phyloP scores from a whole-genome alignment of 371 early-diverging fungal species.

The Apophysomyces elegans region DNA sequence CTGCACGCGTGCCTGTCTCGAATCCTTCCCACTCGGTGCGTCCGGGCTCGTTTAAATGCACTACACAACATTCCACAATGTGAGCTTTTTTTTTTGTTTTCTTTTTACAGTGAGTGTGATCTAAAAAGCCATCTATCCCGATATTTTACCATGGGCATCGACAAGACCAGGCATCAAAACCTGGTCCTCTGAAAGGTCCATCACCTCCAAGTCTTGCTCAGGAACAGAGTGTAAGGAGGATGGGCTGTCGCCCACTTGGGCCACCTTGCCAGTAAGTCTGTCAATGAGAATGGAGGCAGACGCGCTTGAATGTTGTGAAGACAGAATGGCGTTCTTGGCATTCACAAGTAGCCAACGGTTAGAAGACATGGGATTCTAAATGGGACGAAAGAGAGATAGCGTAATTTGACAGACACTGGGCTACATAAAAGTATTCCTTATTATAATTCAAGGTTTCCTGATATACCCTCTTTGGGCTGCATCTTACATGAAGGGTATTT shows the following conservation, averaged over 20 bases:
- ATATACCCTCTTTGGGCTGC: no score
- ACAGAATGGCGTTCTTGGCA: slow-evolving; percentile 48
- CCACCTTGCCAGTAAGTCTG: slow-evolving; percentile 53
- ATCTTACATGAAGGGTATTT: no score
- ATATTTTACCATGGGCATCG: slow-evolving; percentile 69
- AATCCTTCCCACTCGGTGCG: slow-evolving; percentile 89
- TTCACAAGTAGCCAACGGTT: slow-evolving; percentile 40
- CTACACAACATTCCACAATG: slow-evolving; percentile 24
- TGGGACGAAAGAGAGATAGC: neutral
- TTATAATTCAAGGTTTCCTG: no score
- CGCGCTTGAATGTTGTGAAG: slow-evolving; percentile 38
- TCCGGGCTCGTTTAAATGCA: slow-evolving; percentile 84
- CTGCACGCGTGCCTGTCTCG: slow-evolving; percentile 79
- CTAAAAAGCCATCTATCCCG: neutral
- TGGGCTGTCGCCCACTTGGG: slow-evolving; percentile 36
- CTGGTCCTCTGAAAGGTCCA: slow-evolving; percentile 45
- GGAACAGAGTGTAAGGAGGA: neutral
- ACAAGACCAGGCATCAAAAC: slow-evolving; percentile 78
- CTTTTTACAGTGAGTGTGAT: neutral
- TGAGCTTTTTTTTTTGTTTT: neutral
- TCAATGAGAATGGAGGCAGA: slow-evolving; percentile 57
- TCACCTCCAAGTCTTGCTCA: slow-evolving; percentile 25
- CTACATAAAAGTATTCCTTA: no score
- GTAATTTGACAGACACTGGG: no score
- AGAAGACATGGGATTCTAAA: slow-evolving; percentile 10